Percentiles rank a stretch among this genome's conserved stretches.
phyloP scores from a whole-genome alignment of 805 yeast species.

The Jamesozyma hellenica region DNA sequence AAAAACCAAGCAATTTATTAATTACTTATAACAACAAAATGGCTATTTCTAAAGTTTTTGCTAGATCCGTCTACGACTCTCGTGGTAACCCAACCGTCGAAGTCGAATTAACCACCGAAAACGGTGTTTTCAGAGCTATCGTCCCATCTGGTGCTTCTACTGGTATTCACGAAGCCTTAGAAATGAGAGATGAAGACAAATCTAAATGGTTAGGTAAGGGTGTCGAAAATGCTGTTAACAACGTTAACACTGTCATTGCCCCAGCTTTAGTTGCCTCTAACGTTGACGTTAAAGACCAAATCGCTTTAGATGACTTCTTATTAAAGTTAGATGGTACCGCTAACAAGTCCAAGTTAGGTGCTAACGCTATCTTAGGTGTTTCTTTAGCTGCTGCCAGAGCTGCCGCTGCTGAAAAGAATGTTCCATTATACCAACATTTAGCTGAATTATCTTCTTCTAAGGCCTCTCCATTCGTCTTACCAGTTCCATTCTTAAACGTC shows the following conservation, averaged over 20 bases:
- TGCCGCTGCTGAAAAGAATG: conserved; percentile 91
- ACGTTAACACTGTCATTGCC: conserved; percentile 89
- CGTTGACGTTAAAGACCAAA: conserved; percentile 81
- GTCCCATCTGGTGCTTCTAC: conserved; percentile 99
- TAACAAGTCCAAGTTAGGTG: conserved; percentile 96
- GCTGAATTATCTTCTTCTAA: conserved; percentile 60
- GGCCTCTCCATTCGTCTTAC: conserved; percentile 82
- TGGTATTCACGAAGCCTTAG: conserved; percentile 97
- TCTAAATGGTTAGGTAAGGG: conserved; percentile 98
- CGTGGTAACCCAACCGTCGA: conserved; percentile 99
- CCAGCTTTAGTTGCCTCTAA: conserved; percentile 81
- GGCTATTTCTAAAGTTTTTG: conserved; percentile 80
- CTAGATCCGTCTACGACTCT: conserved; percentile 98
- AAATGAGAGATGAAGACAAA: conserved; percentile 96
- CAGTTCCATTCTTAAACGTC: conserved; percentile 98
- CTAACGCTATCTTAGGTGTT: conserved; percentile 97
- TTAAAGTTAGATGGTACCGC: conserved; percentile 87
- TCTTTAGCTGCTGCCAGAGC: conserved; percentile 96
- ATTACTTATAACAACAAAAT: conserved; percentile 31
- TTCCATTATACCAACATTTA: conserved; percentile 89
- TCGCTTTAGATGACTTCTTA: conserved; percentile 77
- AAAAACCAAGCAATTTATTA: conserved; percentile 15
- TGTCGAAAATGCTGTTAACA: conserved; percentile 92
- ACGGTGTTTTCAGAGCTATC: conserved; percentile 91
- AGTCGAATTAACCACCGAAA: conserved; percentile 88